A percentile compares a stretch with the other conserved stretches of the same genome.
phyloP scores from a whole-genome alignment of 148 eudicot genomes.

The Simmondsia chinensis region DNA sequence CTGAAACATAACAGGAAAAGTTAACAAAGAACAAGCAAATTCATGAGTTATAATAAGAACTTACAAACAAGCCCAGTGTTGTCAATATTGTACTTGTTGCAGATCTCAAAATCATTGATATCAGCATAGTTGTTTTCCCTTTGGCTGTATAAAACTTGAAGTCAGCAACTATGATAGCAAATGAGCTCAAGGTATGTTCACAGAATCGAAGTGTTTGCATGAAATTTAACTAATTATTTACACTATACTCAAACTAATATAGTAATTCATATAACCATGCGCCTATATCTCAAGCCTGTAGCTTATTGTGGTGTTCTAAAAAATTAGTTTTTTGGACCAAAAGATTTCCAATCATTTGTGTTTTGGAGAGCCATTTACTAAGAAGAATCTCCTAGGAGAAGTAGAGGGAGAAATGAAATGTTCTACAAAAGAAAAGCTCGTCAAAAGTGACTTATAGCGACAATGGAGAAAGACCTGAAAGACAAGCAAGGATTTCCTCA shows the following conservation, averaged over 20 bases:
- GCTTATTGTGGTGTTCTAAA: no score
- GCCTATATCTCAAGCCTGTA: no score
- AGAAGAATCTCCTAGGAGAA: no score
- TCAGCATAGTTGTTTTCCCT: constrained; percentile 39
- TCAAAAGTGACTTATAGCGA: no score
- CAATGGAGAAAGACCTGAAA: no score
- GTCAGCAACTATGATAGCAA: constrained; percentile 7
- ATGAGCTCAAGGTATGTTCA: background rate
- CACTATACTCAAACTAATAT: background rate
- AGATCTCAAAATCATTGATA: constrained; percentile 65
- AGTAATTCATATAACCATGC: background rate
- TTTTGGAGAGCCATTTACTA: no score
- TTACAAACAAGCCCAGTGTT: constrained; percentile 96
- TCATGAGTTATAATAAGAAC: constrained; percentile 14
- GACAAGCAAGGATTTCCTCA: no score
- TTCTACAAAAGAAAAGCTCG: no score
- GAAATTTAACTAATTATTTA: background rate
- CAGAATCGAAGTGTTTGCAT: background rate
- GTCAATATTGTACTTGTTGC: constrained; percentile 74
- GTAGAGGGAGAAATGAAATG: no score
- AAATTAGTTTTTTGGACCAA: no score
- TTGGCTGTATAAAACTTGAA: constrained; percentile 40
- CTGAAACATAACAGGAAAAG: no score
- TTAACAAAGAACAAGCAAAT: constrained; percentile 1
- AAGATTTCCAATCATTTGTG: no score